These are phyloP conservation scores for Rhypophila decipiens DNA, from an alignment of 495 filamentous ascomycete species.

Conservation along the genomic window DNA sequence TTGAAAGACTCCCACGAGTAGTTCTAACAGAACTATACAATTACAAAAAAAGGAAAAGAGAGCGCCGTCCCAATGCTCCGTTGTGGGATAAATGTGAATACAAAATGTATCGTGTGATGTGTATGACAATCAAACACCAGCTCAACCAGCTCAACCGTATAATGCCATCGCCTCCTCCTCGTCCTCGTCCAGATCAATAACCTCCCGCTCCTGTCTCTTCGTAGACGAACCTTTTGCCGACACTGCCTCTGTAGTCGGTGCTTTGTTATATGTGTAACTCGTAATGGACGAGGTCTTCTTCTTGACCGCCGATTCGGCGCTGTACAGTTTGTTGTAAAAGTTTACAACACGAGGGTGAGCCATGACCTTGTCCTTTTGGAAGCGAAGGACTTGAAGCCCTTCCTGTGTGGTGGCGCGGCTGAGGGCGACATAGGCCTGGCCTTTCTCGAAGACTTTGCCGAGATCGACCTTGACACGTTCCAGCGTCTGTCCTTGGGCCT, in stretches of 20 bases:
- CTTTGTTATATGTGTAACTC: slow-evolving; percentile 20
- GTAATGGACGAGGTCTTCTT: slow-evolving; percentile 24
- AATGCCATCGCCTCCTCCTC: slow-evolving; percentile 33
- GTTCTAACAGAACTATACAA: too few relatives aligned
- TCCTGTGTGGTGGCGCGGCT: slow-evolving; percentile 79
- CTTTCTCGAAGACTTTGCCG: slow-evolving; percentile 89
- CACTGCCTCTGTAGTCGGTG: neutral
- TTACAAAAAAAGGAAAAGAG: too few relatives aligned
- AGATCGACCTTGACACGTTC: slow-evolving; percentile 94
- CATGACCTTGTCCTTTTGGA: slow-evolving; percentile 88
- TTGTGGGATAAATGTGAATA: too few relatives aligned
- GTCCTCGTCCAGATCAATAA: slow-evolving; percentile 27
- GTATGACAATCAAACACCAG: too few relatives aligned
- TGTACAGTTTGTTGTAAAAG: slow-evolving; percentile 79
- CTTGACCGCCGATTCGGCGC: slow-evolving; percentile 38
- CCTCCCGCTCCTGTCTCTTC: neutral
- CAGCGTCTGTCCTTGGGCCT: slow-evolving; percentile 93
- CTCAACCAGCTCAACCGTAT: slow-evolving; percentile 33
- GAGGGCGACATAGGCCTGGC: slow-evolving; percentile 79
- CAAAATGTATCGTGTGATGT: too few relatives aligned
- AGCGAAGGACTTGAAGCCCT: slow-evolving; percentile 82
- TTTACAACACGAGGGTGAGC: slow-evolving; percentile 79
- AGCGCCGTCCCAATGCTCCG: too few relatives aligned
- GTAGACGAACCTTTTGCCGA: too few relatives aligned
- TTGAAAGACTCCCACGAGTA: too few relatives aligned